Evolutionary conservation across 305 asterid genomes (phyloP), one percentile per base, ranked within the genome.

Genomic region (Rubia tinctorum): DNA sequence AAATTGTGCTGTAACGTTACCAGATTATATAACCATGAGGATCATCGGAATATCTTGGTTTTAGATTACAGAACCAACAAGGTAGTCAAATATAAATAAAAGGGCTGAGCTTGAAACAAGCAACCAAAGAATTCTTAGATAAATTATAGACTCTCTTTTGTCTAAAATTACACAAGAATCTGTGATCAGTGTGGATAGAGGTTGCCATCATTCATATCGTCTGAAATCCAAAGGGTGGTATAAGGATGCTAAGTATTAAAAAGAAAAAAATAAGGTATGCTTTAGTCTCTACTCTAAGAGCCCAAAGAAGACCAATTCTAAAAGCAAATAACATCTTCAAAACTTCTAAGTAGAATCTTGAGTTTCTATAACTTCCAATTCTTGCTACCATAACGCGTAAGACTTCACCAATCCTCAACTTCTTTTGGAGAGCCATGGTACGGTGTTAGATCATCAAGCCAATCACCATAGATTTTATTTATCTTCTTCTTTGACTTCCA

Each of bases 401-500:
- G 47, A 34, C n/a, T 30, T 42, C 56, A 71, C n/a, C 23, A 7
- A 64, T 71, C 66, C 22, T 53, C 69, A 14, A 17, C 73, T 23
- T 72, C 65, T 37, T 15, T 25, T 6, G 69, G 53, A 67, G 71
- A 45, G 56, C 15, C 73, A 30, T 73, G 77, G 9, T 87, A 95
- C 4, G 93, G 89, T 11, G 88, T 75, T 37, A 71, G 72, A 68
- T 84, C 90, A 30, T 91, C 92, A 11, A 87, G 63, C 98, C 97
- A 93, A 71, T 91, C 97, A 2, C 86, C 97, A 56, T 93, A 93
- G 2, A 91, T 88, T 8, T 84, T 86, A 51, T 82, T 87, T 39
- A 91, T 79, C 82, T 86, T 91, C 84, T 79, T 91, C 14, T 80
- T 77, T 6, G 76, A 51, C 76, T 86, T 88, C 98, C 96, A 93